Evolutionary conservation across 805 yeast genomes (phyloP).

Genomic region (Geotrichum ghanense): DNA sequence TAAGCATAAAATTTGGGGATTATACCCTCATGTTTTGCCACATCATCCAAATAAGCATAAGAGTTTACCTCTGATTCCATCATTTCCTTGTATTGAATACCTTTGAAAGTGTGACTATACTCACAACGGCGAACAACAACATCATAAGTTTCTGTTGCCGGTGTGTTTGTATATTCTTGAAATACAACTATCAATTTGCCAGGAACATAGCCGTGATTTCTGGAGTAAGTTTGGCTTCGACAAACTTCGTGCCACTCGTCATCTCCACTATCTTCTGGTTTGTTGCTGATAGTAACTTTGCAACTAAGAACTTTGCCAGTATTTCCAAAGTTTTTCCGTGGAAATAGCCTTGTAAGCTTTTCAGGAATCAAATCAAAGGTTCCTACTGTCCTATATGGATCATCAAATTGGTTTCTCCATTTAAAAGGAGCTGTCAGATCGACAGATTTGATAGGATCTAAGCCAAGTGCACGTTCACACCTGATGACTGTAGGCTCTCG

Average conservation of each 20-base stretch:
- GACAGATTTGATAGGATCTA: too few species aligned
- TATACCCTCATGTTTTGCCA: background rate
- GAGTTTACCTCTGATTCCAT: background rate
- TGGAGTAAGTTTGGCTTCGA: background rate
- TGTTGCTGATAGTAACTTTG: background rate
- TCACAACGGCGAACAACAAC: background rate
- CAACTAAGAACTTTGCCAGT: background rate
- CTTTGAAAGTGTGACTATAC: background rate
- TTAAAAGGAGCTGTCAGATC: too few species aligned
- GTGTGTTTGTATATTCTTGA: background rate
- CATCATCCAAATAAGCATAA: background rate
- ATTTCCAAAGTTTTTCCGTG: background rate
- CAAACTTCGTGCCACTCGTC: background rate
- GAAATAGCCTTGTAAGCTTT: background rate
- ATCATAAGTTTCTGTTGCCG: background rate
- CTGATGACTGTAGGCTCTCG: too few species aligned
- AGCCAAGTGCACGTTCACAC: too few species aligned
- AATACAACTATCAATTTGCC: background rate
- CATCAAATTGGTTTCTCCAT: background rate
- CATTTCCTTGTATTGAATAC: background rate
- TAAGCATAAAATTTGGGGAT: background rate
- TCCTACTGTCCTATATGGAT: background rate
- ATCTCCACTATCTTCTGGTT: background rate
- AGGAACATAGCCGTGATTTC: background rate
- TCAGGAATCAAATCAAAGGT: background rate